Conservation (phyloP, 805 yeast genomes). For the Candida corydali region DNA sequence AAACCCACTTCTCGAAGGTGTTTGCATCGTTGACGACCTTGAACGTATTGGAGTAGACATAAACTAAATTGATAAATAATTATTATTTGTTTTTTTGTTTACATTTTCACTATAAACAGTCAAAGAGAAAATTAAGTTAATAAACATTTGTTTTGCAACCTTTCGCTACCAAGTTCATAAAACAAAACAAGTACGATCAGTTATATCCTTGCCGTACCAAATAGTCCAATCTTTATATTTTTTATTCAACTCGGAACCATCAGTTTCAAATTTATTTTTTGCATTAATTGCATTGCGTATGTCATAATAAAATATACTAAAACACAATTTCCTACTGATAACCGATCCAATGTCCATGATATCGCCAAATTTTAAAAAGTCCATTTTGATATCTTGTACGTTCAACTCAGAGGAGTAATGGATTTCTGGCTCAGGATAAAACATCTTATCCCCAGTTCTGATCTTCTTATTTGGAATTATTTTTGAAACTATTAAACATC, state of each 20-base stretch:
- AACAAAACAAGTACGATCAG: conserved; percentile 50
- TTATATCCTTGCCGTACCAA: conserved; percentile 64
- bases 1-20: conserved; percentile 10
- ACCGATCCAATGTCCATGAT: conserved; percentile 62
- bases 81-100: neutral
- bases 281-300: conserved; percentile 58
- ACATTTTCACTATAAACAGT: conserved; percentile 3
- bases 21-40: conserved; percentile 18
- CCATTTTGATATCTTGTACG: conserved; percentile 39
- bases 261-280: conserved; percentile 38
- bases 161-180: conserved; percentile 6
- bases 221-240: conserved; percentile 60
- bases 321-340: conserved; percentile 59
- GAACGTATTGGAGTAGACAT: conserved; percentile 23
- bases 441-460: conserved; percentile 20
- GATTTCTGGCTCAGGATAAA: conserved; percentile 41
- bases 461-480: conserved; percentile 17
- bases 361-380: conserved; percentile 55
- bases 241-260: conserved; percentile 28
- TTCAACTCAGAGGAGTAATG: conserved; percentile 44
- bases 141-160: neutral
- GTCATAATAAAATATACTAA: conserved; percentile 57
- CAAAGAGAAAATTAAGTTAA: neutral
- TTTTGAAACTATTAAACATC: conserved; percentile 46
- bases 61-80: neutral